Conservation (phyloP, 73 alveolate genomes). For the Symbiodinium natans region DNA sequence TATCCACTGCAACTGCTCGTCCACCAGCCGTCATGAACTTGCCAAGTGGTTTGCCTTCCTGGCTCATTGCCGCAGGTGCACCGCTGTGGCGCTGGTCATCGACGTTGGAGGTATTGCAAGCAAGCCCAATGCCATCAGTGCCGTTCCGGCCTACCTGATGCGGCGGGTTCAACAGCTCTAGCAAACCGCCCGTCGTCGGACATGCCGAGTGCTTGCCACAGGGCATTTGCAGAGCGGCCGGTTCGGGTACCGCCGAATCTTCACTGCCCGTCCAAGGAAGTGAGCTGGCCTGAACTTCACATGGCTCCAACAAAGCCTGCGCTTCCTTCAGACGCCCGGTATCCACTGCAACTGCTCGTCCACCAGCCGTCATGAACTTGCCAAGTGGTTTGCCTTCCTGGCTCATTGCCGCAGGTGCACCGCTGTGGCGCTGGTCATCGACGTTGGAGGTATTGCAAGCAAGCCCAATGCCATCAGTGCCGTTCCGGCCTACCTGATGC, state of each 20-base stretch:
- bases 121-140: too few species aligned
- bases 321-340: background rate
- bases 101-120: background rate
- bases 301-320: background rate
- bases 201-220: too few species aligned
- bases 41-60: background rate
- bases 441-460: background rate
- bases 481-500: too few species aligned
- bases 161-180: background rate
- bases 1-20: background rate
- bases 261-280: background rate
- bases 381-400: background rate
- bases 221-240: background rate
- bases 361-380: background rate
- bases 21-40: background rate
- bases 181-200: background rate
- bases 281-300: background rate
- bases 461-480: too few species aligned
- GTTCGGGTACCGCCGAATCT: background rate
- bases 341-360: background rate
- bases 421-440: background rate
- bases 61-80: background rate
- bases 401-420: background rate
- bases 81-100: background rate
- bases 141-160: too few species aligned